These are phyloP conservation scores for Tolypocladium album DNA, from an alignment of 2,329 filamentous ascomycete genomes.

Conservation along the genomic window DNA sequence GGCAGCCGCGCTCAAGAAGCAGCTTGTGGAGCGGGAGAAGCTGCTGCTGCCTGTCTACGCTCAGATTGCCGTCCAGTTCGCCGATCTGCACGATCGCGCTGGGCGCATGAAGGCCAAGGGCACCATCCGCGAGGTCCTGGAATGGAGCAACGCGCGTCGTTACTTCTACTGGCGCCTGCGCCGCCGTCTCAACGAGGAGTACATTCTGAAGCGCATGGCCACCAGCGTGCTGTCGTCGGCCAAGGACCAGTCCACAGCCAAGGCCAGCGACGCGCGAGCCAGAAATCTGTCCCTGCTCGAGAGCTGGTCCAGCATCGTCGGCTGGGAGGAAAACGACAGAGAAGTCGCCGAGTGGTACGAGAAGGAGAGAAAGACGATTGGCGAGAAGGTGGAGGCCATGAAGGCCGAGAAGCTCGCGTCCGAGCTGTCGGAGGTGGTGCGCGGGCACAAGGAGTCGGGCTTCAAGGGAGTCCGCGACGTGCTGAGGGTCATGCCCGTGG, in stretches of 20 bases:
- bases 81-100: constrained; percentile 91
- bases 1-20: constrained; percentile 65
- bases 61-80: constrained; percentile 94
- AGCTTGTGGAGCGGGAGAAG: constrained; percentile 80
- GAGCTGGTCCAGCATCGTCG: constrained; percentile 70
- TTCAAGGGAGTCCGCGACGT: constrained; percentile 82
- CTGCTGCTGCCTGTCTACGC: constrained; percentile 84
- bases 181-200: constrained; percentile 92
- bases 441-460: constrained; percentile 49
- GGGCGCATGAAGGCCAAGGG: constrained; percentile 98
- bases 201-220: constrained; percentile 84
- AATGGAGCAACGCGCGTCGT: constrained; percentile 81
- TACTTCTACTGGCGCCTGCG: constrained; percentile 99
- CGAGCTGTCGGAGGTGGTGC: constrained; percentile 34
- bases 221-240: constrained; percentile 24
- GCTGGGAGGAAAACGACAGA: constrained; percentile 70
- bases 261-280: constrained; percentile 44
- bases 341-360: constrained; percentile 93
- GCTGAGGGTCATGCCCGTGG: constrained; percentile 74
- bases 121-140: constrained; percentile 71
- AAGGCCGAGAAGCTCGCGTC: constrained; percentile 57
- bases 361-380: constrained; percentile 75
- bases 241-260: constrained; percentile 21
- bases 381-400: constrained; percentile 73
- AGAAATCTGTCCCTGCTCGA: constrained; percentile 65